These are phyloP conservation scores for Paraglomus occultum DNA, from an alignment of 192 early-diverging fungal genomes.

Conservation along the genomic window DNA sequence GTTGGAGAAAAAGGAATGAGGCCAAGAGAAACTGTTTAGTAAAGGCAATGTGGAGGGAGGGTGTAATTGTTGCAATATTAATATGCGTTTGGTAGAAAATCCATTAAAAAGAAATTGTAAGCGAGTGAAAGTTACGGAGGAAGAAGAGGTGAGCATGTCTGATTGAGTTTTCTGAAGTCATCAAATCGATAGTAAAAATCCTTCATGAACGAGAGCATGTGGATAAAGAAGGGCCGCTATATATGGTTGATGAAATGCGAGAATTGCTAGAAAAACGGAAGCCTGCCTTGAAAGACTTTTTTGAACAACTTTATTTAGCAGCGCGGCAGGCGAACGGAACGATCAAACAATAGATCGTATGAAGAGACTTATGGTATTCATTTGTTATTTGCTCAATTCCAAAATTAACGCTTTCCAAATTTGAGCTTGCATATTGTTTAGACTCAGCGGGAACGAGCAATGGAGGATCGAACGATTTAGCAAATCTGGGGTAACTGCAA, in stretches of 20 bases:
- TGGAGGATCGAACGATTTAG: not conserved
- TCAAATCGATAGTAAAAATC: too few relatives aligned
- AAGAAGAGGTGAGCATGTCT: too few relatives aligned
- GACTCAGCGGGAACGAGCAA: not conserved
- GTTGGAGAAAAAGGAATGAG: too few relatives aligned
- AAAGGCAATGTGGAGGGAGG: too few relatives aligned
- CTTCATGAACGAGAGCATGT: conserved; percentile 7
- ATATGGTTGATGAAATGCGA: not conserved
- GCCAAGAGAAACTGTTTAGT: too few relatives aligned
- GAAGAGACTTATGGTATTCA: not conserved
- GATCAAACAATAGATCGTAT: not conserved
- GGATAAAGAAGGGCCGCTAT: not conserved
- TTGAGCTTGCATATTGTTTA: not conserved
- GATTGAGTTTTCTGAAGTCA: too few relatives aligned
- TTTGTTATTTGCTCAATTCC: conserved; percentile 11
- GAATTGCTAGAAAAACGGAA: not conserved
- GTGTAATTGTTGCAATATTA: too few relatives aligned
- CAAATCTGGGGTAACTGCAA: too few relatives aligned
- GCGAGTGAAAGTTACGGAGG: too few relatives aligned
- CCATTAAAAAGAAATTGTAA: too few relatives aligned
- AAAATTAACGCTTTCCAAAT: conserved; percentile 22
- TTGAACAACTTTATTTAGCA: too few relatives aligned
- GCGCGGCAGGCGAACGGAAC: not conserved
- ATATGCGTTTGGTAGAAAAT: too few relatives aligned
- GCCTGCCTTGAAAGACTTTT: not conserved